Base-by-base conservation (phyloP, 208 protist genomes). In the Acanthamoeba royreba region DNA sequence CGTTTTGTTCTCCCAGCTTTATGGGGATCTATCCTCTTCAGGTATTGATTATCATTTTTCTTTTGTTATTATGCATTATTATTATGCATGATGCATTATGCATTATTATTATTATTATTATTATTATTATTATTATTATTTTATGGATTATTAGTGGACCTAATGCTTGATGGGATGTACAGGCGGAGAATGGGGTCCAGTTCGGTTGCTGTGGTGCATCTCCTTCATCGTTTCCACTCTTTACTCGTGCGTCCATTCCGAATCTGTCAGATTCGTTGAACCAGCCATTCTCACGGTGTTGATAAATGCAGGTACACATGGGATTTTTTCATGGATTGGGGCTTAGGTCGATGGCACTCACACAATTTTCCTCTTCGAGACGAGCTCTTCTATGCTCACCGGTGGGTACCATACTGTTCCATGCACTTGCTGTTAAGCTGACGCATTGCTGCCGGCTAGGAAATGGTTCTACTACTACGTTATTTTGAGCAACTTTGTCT, bases 251-350 rank as follows among this genome's bases (percentile, higher is more conserved):
- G 55, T 19, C 25, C 55, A 28, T 55, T n/a, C 55, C 55, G 8
- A 17, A 35, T 28, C 15, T n/a, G n/a, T n/a, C n/a, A n/a, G n/a
- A n/a, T n/a, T n/a, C n/a, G n/a, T n/a, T n/a, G n/a, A n/a, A n/a
- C n/a, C n/a, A n/a, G n/a, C n/a, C n/a, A n/a, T n/a, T n/a, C n/a
- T n/a, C n/a, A 19, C 19, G 3, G 25, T 63, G 25, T 63, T 19
- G 25, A 63, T 3, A 19, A 19, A 4, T 4, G 3, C 46, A 95
- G 83, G 53, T 95, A 94, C 55, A 17, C 17, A 28, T 95, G 94
- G 94, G 94, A 95, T 74, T 81, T 94, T 2, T 66, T 95, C 1
- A 93, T 95, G n/a, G 94, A 95, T 95, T 95, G 90, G 90, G 74
- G 94, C 53, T 61, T 95, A 5, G 85, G 77, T 77, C 85, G 91